Percentiles rank a stretch among this genome's conserved stretches.
These are phyloP conservation scores for Triadica sebifera DNA, from an alignment of 345 rosid genomes.

Conservation along the genomic window DNA sequence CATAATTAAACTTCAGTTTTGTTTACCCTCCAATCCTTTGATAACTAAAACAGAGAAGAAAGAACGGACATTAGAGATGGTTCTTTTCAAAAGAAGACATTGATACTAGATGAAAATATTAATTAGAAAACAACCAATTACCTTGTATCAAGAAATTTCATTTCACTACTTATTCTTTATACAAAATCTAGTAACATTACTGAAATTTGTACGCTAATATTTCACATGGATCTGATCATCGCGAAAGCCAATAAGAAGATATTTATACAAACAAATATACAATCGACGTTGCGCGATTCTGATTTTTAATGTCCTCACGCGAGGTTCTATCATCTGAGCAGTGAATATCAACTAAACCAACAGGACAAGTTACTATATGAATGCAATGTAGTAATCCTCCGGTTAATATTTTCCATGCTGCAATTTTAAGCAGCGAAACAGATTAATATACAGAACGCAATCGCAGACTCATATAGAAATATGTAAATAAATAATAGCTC, in stretches of 20 bases:
- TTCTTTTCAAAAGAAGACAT: not conserved
- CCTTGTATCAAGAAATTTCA: not conserved
- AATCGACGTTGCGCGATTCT: not conserved
- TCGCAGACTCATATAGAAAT: not conserved
- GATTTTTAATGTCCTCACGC: no score
- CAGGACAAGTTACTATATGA: not conserved
- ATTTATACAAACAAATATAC: not conserved
- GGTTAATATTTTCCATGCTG: not conserved
- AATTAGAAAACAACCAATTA: not conserved
- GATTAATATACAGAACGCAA: not conserved
- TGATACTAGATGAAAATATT: not conserved
- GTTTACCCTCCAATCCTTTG: not conserved
- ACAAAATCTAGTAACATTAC: not conserved
- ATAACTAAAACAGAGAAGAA: not conserved
- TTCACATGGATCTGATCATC: not conserved
- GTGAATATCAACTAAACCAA: not conserved
- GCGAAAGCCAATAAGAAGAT: not conserved
- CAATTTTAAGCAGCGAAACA: not conserved
- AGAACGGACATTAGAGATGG: not conserved
- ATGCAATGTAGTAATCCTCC: not conserved
- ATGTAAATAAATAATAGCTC: not conserved
- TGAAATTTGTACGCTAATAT: not conserved
- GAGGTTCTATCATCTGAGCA: no score
- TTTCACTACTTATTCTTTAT: not conserved
- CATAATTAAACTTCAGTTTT: not conserved